Evolutionary conservation across 2,329 filamentous ascomycete genomes (phyloP).

Genomic region (Leptodontidium sp.): DNA sequence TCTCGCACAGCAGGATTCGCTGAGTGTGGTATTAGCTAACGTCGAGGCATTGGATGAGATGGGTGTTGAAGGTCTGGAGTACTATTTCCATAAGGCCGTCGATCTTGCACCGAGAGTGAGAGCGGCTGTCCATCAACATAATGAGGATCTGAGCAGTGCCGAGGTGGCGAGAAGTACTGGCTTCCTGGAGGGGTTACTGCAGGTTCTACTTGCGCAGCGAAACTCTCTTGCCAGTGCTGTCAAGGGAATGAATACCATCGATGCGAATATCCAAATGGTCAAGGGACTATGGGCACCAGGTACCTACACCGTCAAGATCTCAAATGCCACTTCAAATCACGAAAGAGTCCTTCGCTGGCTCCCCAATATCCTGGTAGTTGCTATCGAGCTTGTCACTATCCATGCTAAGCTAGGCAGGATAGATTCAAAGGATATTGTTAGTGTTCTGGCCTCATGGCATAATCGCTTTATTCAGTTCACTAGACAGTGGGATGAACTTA

Average conservation of each 20-base stretch:
- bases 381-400: constrained; percentile 66
- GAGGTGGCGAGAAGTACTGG: constrained; percentile 83
- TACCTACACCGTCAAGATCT: constrained; percentile 35
- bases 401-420: constrained; percentile 69
- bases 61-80: constrained; percentile 61
- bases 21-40: constrained; percentile 73
- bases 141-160: constrained; percentile 82
- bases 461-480: constrained; percentile 56
- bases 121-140: constrained; percentile 74
- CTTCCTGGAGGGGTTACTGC: constrained; percentile 85
- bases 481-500: constrained; percentile 52
- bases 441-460: constrained; percentile 59
- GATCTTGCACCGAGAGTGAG: constrained; percentile 76
- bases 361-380: constrained; percentile 71
- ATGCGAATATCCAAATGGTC: constrained; percentile 37
- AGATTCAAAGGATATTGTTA: constrained; percentile 55
- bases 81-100: constrained; percentile 81
- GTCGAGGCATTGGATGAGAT: constrained; percentile 51
- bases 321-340: constrained; percentile 36
- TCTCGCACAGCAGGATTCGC: constrained; percentile 75
- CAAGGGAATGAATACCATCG: constrained; percentile 32
- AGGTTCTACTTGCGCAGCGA: constrained; percentile 69
- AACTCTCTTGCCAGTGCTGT: constrained; percentile 39
- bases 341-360: constrained; percentile 63
- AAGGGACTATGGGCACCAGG: constrained; percentile 53